Percentiles rank a stretch among this genome's conserved stretches.
These are phyloP conservation scores for Sporodiniella umbellata DNA, from an alignment of 371 early-diverging fungal genomes.

Conservation along the genomic window DNA sequence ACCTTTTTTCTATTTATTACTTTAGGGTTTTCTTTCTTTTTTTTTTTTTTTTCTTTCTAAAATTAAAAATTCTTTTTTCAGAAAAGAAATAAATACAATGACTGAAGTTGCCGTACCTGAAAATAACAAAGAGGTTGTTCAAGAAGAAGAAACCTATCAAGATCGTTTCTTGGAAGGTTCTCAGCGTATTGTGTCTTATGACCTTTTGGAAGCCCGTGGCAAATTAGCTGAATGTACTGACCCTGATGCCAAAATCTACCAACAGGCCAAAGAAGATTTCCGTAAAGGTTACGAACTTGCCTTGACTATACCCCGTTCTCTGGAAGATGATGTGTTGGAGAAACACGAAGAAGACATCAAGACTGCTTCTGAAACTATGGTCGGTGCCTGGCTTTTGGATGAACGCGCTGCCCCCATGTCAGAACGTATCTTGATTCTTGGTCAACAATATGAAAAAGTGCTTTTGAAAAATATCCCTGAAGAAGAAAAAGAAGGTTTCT, in stretches of 20 bases:
- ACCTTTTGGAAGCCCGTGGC: slow-evolving; percentile 57
- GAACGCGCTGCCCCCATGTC: slow-evolving; percentile 69
- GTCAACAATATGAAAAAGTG: slow-evolving; percentile 23
- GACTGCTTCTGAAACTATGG: slow-evolving; percentile 58
- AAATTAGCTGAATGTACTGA: slow-evolving; percentile 54
- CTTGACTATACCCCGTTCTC: slow-evolving; percentile 55
- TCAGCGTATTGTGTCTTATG: slow-evolving; percentile 55
- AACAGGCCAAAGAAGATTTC: slow-evolving; percentile 58
- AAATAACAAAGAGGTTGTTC: too few species aligned
- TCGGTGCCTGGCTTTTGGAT: slow-evolving; percentile 64
- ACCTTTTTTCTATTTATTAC: too few species aligned
- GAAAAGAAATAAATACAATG: too few species aligned
- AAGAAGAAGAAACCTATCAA: too few species aligned
- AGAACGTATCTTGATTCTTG: slow-evolving; percentile 28
- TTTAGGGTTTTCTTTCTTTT: too few species aligned
- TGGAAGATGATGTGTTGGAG: slow-evolving; percentile 53
- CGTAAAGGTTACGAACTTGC: slow-evolving; percentile 57
- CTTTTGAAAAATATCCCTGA: slow-evolving; percentile 47
- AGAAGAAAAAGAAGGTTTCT: slow-evolving; percentile 49
- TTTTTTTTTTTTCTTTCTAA: too few species aligned
- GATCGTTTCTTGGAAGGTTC: slow-evolving; percentile 52
- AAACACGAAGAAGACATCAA: slow-evolving; percentile 59
- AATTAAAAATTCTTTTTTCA: too few species aligned
- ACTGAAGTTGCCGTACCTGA: too few species aligned
- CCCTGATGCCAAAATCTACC: slow-evolving; percentile 58